Percentiles rank a stretch among this genome's conserved stretches.
phyloP scores from a whole-genome alignment of 2,329 filamentous ascomycete species.

The Boeremia exigua region DNA sequence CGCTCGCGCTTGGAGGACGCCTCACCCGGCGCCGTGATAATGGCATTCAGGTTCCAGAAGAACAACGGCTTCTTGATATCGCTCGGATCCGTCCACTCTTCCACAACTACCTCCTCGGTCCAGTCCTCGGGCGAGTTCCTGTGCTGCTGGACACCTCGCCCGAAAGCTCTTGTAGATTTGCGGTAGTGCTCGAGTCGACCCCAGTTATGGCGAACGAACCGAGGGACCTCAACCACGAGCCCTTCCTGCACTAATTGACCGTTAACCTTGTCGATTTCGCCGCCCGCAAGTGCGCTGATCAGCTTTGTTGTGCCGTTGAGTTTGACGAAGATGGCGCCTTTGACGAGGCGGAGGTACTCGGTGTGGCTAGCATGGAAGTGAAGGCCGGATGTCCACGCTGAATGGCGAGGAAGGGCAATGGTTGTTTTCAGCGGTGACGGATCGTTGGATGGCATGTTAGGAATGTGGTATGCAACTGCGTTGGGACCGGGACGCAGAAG shows the following conservation, averaged over 20 bases:
- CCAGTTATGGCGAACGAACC: conserved; percentile 56
- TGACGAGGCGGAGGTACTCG: conserved; percentile 55
- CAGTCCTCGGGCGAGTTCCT: conserved; percentile 13
- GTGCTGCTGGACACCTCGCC: neutral
- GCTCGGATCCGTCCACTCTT: conserved; percentile 56
- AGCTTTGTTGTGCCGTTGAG: conserved; percentile 16
- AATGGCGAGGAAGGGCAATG: conserved; percentile 53
- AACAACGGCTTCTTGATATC: conserved; percentile 57
- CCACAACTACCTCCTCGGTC: conserved; percentile 49
- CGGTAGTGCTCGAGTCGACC: conserved; percentile 42
- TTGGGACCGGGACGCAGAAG: conserved; percentile 21
- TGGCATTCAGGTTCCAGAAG: conserved; percentile 58
- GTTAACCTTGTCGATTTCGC: conserved; percentile 2
- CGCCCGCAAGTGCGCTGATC: conserved; percentile 18
- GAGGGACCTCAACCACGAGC: conserved; percentile 45
- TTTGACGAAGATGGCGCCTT: conserved; percentile 44
- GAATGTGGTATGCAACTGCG: conserved; percentile 48
- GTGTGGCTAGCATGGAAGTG: conserved; percentile 59
- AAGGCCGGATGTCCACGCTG: conserved; percentile 57
- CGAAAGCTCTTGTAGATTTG: neutral
- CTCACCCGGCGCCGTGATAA: conserved; percentile 22
- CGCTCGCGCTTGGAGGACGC: neutral
- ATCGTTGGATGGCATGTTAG: conserved; percentile 25
- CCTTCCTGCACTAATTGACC: conserved; percentile 3
- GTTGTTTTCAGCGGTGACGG: conserved; percentile 38